Base-by-base conservation (phyloP, 2,329 filamentous ascomycete species). In the Didymosphaeria variabile region DNA sequence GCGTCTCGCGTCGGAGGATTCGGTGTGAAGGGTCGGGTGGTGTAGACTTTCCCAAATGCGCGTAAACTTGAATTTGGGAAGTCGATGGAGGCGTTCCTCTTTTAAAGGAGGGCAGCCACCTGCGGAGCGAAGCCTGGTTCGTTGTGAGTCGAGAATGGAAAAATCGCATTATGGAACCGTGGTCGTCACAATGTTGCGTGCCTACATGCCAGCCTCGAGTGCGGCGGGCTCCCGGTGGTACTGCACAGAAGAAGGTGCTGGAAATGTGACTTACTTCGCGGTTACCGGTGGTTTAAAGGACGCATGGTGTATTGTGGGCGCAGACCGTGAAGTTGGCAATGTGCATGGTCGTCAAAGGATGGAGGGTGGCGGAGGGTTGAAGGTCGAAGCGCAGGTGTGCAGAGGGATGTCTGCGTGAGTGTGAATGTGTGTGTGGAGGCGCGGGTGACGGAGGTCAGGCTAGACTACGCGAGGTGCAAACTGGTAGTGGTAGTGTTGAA, bases 121-220 rank as follows among this genome's bases (percentile, higher is more conserved):
- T 62, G 59, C 51, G 70, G 68, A 68, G 69, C 66, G 63, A 67
- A 34, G 54, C 54, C 49, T 54, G 44, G 31, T 29, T 34, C 6
- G 44, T 13, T 21, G 57, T 55, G 32, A 55, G 57, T 21, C 12
- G 19, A 10, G 13, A 40, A 32, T 5, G 4, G 8, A 15, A 21
- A 46, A 54, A 46, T 38, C 7, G 31, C 53, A 53, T 45, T 53
- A 19, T 40, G 56, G 23, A 5, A 13, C 15, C 9, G 17, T 13
- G 23, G 36, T 21, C 29, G 36, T 15, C 8, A 32, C 26, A 17
- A 34, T 32, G 42, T 34, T 29, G 53, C 31, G 55, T 31, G 21
- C 21, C n/a, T 19, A 34, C 31, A 45, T 10, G 15, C 32, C 5
- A 56, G 32, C 36, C 23, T 38, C 49, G 9, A 31, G 29, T 12